Percentiles rank a stretch among this genome's conserved stretches.
Conservation (phyloP, 331 rosid genomes). For the Dryas integrifolia region DNA sequence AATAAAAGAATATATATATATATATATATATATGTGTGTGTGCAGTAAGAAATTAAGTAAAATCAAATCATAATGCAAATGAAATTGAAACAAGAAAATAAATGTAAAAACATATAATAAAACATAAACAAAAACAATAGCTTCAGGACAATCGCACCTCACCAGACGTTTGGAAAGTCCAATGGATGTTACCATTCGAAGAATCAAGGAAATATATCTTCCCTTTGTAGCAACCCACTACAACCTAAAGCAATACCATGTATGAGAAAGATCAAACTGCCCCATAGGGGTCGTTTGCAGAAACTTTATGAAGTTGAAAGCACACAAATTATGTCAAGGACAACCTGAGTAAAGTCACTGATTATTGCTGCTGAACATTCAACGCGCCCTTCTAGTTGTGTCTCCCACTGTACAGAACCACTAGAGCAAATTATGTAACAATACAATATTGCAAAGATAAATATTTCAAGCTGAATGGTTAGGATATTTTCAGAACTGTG, state of each 20-base stretch:
- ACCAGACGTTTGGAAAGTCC: slow-evolving; percentile 83
- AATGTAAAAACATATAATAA: slow-evolving; percentile 28
- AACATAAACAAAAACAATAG: slow-evolving; percentile 3
- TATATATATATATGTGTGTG: not conserved
- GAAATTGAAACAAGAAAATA: not conserved
- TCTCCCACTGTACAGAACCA: slow-evolving; percentile 86
- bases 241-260: slow-evolving; percentile 48
- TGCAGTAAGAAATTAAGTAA: not conserved
- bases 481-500: slow-evolving; percentile 14
- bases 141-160: slow-evolving; percentile 57
- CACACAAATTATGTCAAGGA: slow-evolving; percentile 20
- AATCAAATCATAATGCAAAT: not conserved
- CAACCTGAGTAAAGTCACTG: slow-evolving; percentile 80
- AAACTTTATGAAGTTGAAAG: not conserved
- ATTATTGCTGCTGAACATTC: slow-evolving; percentile 84
- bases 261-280: not conserved
- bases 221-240: slow-evolving; percentile 91
- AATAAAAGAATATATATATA: not conserved
- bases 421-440: slow-evolving; percentile 52
- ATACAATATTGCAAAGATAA: slow-evolving; percentile 22
- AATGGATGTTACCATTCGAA: slow-evolving; percentile 57
- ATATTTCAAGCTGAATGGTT: slow-evolving; percentile 10
- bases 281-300: not conserved
- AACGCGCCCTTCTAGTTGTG: slow-evolving; percentile 74
- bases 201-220: slow-evolving; percentile 78